A percentile compares a stretch with the other conserved stretches of the same genome.
These are phyloP conservation scores for Mangifera indica DNA, from an alignment of 345 rosid genomes.

Conservation along the genomic window DNA sequence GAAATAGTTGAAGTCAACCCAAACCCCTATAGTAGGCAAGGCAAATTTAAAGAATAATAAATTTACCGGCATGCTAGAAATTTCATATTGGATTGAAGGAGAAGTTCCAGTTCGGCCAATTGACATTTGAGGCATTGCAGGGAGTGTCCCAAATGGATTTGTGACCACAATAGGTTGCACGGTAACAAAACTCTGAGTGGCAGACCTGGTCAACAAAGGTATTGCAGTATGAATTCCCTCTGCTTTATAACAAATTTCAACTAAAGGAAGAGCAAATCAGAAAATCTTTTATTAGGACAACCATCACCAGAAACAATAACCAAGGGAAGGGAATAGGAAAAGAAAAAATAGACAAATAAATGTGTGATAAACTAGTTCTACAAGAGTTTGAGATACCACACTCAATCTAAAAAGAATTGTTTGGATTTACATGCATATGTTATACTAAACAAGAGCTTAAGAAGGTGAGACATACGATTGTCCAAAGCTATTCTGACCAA, in stretches of 20 bases:
- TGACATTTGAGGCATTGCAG: conserved; percentile 86
- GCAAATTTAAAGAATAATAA: conserved; percentile 13
- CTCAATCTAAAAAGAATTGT: background rate
- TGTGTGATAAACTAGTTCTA: background rate
- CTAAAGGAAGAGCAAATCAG: background rate
- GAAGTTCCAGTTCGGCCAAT: conserved; percentile 71
- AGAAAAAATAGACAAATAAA: background rate
- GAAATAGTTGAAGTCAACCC: background rate
- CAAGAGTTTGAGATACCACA: background rate
- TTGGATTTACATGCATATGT: background rate
- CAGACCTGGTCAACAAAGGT: conserved; percentile 45
- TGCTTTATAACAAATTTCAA: background rate
- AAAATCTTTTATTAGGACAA: background rate
- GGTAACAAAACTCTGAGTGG: conserved; percentile 39
- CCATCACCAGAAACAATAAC: background rate
- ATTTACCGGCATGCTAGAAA: conserved; percentile 82
- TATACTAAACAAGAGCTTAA: background rate
- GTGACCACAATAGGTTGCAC: conserved; percentile 54
- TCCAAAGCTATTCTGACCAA: conserved; percentile 50
- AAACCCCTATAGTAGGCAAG: background rate
- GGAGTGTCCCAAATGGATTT: conserved; percentile 91
- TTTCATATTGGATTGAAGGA: conserved; percentile 83
- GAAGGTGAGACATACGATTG: conserved; percentile 46
- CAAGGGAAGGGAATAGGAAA: too few species aligned
- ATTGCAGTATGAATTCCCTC: background rate